Evolutionary conservation across 768 basidiomycete species (phyloP), one percentile per base, ranked within the genome.

Genomic region (Leccinum pellstonianum): DNA sequence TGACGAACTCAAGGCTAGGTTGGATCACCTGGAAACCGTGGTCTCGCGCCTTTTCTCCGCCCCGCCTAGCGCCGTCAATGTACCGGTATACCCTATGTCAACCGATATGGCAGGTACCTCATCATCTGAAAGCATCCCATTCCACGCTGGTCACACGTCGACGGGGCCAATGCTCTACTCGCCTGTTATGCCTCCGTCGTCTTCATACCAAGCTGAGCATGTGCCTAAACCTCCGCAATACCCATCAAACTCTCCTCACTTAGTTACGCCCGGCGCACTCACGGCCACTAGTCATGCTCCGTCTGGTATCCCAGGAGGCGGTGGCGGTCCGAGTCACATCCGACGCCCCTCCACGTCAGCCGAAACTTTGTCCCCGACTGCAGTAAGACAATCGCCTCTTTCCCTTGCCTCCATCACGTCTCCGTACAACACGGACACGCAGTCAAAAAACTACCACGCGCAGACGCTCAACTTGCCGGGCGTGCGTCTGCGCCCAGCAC

Each of bases 371-470:
- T 71, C 73, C 0, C 70, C 77, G 43, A 64, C 68, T 52, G 58
- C 76, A 9, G 62, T 73, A 35, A 71, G 76, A 50, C 75, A 77
- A 50, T 75, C 75, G 23, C 76, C 78, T 0, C 73, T 78, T 53
- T 76, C 78, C 31, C 66, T 79, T 8, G 70, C 79, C 23, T 77
- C 77, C 37, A 80, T 78, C 63, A 79, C 74, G 14, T 68, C 74
- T 11, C 83, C 69, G 55, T 85, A 66, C 71, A 69, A 68, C 60
- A 52, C 70, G 57, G 71, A 71, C 8, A 14, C 62, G 51, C 81
- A 79, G 81, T 72, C 86, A 88, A 88, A 90, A 88, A 88, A 90
- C 81, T 86, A 58, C 81, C 77, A 68, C 83, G 87, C 87, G 87
- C 87, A 88, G 87, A 86, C 82, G 87, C 81, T 80, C 80, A 81